Evolutionary conservation across 306 rosid species (phyloP), one percentile per base, ranked within the genome.

Genomic region (Pachyrhizus erosus): DNA sequence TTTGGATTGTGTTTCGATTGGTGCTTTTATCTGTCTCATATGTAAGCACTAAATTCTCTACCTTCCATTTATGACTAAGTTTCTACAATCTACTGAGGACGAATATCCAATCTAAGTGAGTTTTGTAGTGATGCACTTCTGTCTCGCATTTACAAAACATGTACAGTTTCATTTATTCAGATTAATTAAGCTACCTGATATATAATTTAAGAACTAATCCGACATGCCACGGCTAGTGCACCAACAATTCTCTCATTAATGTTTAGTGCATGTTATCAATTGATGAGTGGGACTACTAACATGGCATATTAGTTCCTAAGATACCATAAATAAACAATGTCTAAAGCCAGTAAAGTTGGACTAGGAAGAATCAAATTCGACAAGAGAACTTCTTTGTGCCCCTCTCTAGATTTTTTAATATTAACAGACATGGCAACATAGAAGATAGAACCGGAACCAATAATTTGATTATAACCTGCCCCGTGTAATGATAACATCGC

Each of bases 321-420:
- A 70, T 62, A 64, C 67, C 39, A 52, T 40, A 66, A 43, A 64
- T 70, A 73, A 45, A 51, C 46, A 81, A 57, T 42, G 62, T 61
- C 61, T 55, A 24, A 33, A 78, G 51, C 66, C 15, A 66, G 45
- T 65, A 31, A 73, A 73, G 20, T 68, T 40, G 68, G 75, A 82
- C 29, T 18, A 68, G 57, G 45, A 65, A 57, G 62, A 82, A 66
- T 77, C 75, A 78, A 77, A 82, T 66, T 57, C 26, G 10, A 69
- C 55, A 54, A 57, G 23, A 40, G 71, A 10, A 74, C 39, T 61
- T 58, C 27, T 43, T 45, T 82, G 18, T 33, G 49, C 31, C 5
- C 27, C 57, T 39, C 31, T 51, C 27, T 65, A 15, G 45, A 49
- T 62, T 21, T 77, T 78, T 60, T 27, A 33, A 71, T 18, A n/a